phyloP scores from a whole-genome alignment of 805 yeast species.

The Starmerella bacillaris region DNA sequence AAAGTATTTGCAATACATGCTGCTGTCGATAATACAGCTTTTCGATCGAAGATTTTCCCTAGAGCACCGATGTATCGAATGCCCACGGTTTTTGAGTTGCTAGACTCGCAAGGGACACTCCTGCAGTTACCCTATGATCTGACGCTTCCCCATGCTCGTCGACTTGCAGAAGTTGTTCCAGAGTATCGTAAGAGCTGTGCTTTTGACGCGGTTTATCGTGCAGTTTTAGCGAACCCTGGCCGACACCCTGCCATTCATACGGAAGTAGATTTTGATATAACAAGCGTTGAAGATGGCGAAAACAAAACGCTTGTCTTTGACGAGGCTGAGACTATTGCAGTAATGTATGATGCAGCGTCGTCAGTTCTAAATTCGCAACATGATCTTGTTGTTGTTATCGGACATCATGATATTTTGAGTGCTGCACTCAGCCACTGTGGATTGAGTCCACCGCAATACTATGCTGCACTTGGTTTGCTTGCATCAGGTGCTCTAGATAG shows the following conservation, averaged over 20 bases:
- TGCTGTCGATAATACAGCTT: constrained; percentile 52
- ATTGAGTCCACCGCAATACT: constrained; percentile 53
- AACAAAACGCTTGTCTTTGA: constrained; percentile 28
- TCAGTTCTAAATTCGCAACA: constrained; percentile 37
- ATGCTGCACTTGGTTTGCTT: constrained; percentile 49
- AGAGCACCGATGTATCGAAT: constrained; percentile 52
- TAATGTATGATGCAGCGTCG: constrained; percentile 51
- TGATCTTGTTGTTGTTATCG: constrained; percentile 43
- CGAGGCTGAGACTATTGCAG: constrained; percentile 80
- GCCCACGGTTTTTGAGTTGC: constrained; percentile 55
- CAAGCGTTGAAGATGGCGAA: constrained; percentile 25
- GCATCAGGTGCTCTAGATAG: constrained; percentile 50
- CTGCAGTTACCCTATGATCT: constrained; percentile 78
- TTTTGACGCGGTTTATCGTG: constrained; percentile 63
- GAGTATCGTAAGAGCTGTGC: constrained; percentile 45
- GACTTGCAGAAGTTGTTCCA: constrained; percentile 46
- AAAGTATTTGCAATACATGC: constrained; percentile 63
- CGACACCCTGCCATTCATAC: constrained; percentile 61
- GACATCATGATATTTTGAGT: constrained; percentile 66
- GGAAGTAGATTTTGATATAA: constrained; percentile 75
- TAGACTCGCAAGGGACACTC: constrained; percentile 76
- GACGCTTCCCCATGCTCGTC: constrained; percentile 76
- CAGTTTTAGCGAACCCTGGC: constrained; percentile 7
- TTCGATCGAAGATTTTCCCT: constrained; percentile 56
- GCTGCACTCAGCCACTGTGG: constrained; percentile 67